Conservation (phyloP, 2,329 filamentous ascomycete genomes). For the Chaetomium sp. region DNA sequence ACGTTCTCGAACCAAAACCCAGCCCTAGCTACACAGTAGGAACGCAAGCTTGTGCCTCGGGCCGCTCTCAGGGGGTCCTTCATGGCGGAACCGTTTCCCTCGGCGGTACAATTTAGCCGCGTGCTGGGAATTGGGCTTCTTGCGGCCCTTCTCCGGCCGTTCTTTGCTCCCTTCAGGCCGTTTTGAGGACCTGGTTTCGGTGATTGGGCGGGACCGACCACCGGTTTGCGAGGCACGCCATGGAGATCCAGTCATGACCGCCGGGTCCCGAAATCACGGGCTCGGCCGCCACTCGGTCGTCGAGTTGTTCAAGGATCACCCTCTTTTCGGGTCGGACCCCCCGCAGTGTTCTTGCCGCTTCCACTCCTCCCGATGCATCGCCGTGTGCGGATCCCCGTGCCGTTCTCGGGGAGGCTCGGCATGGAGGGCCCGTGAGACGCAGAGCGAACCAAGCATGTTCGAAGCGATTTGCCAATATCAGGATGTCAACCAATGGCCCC, state of each 20-base stretch:
- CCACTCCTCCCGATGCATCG: constrained; percentile 4
- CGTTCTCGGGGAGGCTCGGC: not conserved
- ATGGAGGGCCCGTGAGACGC: not conserved
- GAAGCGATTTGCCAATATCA: not conserved
- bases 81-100: constrained; percentile 14
- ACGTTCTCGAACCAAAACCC: not conserved
- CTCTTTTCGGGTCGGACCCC: constrained; percentile 7
- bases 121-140: constrained; percentile 14
- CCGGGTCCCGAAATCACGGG: constrained; percentile 14
- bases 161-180: constrained; percentile 15
- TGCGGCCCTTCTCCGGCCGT: constrained; percentile 36
- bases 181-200: constrained; percentile 6
- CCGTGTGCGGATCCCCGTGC: not conserved
- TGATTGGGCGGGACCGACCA: constrained; percentile 8
- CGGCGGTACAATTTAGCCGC: constrained; percentile 17
- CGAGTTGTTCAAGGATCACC: constrained; percentile 23
- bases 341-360: not conserved
- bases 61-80: constrained; percentile 4
- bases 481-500: not conserved
- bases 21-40: no score
- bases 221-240: not conserved
- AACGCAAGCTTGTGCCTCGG: not conserved
- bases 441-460: not conserved
- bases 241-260: not conserved
- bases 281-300: constrained; percentile 22